Evolutionary conservation across 352 stramenopile genomes (phyloP).

Genomic region (Saprolegnia diclina): DNA sequence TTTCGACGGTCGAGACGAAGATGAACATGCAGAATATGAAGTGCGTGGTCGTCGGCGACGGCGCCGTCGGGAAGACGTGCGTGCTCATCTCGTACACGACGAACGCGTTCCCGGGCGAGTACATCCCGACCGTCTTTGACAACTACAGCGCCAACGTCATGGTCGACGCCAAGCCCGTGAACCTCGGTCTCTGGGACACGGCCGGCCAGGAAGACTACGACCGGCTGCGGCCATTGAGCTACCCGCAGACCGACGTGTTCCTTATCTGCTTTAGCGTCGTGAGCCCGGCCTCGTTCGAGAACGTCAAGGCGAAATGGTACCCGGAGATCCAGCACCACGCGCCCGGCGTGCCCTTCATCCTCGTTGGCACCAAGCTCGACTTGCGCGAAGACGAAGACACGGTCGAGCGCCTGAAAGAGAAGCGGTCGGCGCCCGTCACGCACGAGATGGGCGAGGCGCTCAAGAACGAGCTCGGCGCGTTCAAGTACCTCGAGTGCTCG

Average conservation of each 20-base stretch:
- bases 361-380: conserved; percentile 94
- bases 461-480: conserved; percentile 85
- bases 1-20: background rate
- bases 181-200: conserved; percentile 95
- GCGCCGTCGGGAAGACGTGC: conserved; percentile 94
- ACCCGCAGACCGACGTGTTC: conserved; percentile 96
- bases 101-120: conserved; percentile 94
- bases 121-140: conserved; percentile 95
- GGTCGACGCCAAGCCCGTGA: conserved; percentile 93
- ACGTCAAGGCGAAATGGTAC: conserved; percentile 93
- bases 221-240: conserved; percentile 90
- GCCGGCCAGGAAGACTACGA: conserved; percentile 97
- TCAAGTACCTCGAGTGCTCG: conserved; percentile 92
- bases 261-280: conserved; percentile 95
- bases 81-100: conserved; percentile 97
- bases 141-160: conserved; percentile 92
- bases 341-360: conserved; percentile 90
- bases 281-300: conserved; percentile 91
- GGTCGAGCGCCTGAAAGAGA: conserved; percentile 83
- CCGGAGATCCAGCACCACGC: conserved; percentile 86
- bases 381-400: conserved; percentile 87
- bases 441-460: conserved; percentile 80
- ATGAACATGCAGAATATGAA: conserved; percentile 92
- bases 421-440: conserved; percentile 68
- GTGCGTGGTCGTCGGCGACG: conserved; percentile 91